phyloP scores from a whole-genome alignment of 139 green algal genomes.

The Monoraphidium neglectum region DNA sequence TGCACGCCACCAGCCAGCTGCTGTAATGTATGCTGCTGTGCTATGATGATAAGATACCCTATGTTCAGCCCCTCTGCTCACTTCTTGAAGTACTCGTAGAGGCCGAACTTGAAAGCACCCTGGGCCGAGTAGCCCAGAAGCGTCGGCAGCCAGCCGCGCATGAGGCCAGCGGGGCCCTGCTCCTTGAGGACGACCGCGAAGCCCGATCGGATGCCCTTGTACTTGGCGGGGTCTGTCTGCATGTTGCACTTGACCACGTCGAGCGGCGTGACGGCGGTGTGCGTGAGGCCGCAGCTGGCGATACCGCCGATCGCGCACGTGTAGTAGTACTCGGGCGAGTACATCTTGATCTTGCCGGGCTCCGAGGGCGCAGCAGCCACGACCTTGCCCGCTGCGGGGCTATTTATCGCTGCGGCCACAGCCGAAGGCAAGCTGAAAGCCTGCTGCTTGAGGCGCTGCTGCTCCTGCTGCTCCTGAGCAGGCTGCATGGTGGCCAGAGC shows the following conservation, averaged over 20 bases:
- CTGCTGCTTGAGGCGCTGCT: no score
- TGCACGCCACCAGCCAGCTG: no score
- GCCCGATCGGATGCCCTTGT: constrained; percentile 66
- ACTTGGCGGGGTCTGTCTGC: constrained; percentile 72
- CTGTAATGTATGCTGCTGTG: no score
- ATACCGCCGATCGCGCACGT: constrained; percentile 76
- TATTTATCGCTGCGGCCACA: not conserved
- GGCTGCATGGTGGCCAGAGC: no score
- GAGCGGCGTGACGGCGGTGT: constrained; percentile 81
- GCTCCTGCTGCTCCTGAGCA: no score
- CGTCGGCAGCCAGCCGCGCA: constrained; percentile 85
- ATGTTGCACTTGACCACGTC: constrained; percentile 96
- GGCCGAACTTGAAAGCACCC: constrained; percentile 91
- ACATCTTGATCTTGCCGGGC: constrained; percentile 61
- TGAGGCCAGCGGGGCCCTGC: constrained; percentile 67
- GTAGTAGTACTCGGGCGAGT: constrained; percentile 78
- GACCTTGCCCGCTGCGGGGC: constrained; percentile 21
- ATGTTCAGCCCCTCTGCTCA: constrained; percentile 37
- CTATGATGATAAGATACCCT: no score
- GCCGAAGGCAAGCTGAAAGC: constrained; percentile 4
- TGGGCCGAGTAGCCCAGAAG: constrained; percentile 86
- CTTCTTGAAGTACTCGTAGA: constrained; percentile 96
- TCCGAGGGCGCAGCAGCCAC: constrained; percentile 51
- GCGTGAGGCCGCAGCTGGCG: constrained; percentile 61
- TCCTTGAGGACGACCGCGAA: constrained; percentile 73